Evolutionary conservation across 805 yeast species (phyloP), one percentile per base, ranked within the genome.

Genomic region (Candida odintsovae): DNA sequence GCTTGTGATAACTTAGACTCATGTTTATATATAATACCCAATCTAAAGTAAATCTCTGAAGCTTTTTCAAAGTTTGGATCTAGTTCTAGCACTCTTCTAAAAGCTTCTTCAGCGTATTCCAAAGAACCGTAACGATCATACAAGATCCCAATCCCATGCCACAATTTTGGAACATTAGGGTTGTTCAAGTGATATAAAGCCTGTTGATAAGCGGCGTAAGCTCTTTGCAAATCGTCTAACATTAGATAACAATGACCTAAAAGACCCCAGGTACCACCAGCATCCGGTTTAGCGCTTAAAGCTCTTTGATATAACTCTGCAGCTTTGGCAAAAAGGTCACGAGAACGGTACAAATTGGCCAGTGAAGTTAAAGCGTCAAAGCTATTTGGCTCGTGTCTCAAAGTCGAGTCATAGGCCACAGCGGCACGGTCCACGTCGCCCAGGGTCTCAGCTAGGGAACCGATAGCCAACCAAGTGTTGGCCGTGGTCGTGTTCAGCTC

Each of bases 141-240:
- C 50, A 94, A 74, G 49, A 94, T 94, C 31, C 99, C 99, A 54
- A 94, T 92, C 0, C 99, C 99, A 67, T 94, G 97, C 99, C 99
- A 94, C 56, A 94, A 77, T 63, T 90, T 90, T 47, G 98, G 98
- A 45, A 90, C 97, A 56, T 89, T 88, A 41, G 97, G 95, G 61
- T 94, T 92, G 52, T 86, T 88, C 62, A 90, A 70, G 64, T 89
- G 94, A 66, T 87, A 86, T 42, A 94, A 72, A 3, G 98, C 98
- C 62, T 95, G 90, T 70, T 94, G 99, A 69, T 94, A 94, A 3
- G 98, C 96, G 40, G 90, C 85, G 64, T 94, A 94, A 8, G 97
- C 97, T 58, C 96, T 80, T 65, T 88, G 97, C 50, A 94, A 75
- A 60, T 94, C 99, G 66, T 94, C 99, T 64, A 90, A 72, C 97